Evolutionary conservation across 2,329 filamentous ascomycete genomes (phyloP).

Genomic region (Fusarium illudens): DNA sequence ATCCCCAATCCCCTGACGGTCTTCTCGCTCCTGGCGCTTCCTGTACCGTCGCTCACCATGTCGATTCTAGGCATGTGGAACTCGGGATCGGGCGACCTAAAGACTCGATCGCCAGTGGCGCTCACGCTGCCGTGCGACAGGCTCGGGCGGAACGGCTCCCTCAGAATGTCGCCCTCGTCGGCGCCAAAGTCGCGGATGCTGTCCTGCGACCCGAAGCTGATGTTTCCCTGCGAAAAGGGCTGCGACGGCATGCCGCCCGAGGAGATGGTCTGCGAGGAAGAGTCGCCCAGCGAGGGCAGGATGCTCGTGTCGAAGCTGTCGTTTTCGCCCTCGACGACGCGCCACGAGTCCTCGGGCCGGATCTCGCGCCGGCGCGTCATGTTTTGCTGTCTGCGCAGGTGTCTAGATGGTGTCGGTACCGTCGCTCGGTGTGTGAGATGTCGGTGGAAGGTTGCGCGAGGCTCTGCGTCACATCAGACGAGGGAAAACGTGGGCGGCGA

Average conservation of each 20-base stretch:
- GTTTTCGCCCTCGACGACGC: constrained; percentile 68
- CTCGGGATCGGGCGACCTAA: constrained; percentile 58
- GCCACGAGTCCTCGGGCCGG: constrained; percentile 64
- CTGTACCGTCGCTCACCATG: constrained; percentile 48
- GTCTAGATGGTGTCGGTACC: constrained; percentile 5
- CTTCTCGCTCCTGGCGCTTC: constrained; percentile 46
- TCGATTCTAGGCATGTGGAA: constrained; percentile 63
- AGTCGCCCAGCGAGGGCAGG: constrained; percentile 54
- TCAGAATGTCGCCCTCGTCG: constrained; percentile 62
- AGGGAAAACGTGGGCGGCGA: not conserved
- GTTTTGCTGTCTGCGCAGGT: constrained; percentile 1
- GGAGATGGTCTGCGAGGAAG: constrained; percentile 47
- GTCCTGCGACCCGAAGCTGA: constrained; percentile 61
- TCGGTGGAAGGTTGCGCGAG: not conserved
- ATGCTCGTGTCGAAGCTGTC: constrained; percentile 68
- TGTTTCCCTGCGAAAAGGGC: constrained; percentile 52
- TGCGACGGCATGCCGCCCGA: constrained; percentile 57
- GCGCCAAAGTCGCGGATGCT: constrained; percentile 63
- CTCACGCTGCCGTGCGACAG: constrained; percentile 51
- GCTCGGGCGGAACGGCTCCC: constrained; percentile 64
- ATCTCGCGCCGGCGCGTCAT: constrained; percentile 39
- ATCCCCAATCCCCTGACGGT: constrained; percentile 44
- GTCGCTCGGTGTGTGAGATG: not conserved
- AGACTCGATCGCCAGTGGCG: constrained; percentile 22
- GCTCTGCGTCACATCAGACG: constrained; percentile 13